Evolutionary conservation across 1,139 yeast genomes (phyloP).

Genomic region (Kurtzmaniella quercitrusa): DNA sequence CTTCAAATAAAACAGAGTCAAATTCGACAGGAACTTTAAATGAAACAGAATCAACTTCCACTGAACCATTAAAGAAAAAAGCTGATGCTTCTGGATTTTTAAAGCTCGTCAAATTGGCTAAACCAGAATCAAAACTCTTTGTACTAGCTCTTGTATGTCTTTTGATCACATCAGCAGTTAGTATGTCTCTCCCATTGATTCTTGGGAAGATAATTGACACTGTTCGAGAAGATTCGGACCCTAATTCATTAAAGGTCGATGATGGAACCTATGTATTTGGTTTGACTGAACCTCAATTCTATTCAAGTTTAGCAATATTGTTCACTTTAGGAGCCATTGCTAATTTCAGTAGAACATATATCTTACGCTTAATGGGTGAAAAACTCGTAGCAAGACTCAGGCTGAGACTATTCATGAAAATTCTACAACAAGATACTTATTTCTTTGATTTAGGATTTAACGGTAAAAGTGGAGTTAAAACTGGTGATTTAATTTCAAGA

Average conservation of each 20-base stretch:
- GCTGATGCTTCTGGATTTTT: constrained; percentile 14
- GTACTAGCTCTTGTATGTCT: constrained; percentile 57
- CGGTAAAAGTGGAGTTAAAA: constrained; percentile 48
- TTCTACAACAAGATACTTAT: constrained; percentile 83
- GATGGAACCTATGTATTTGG: constrained; percentile 22
- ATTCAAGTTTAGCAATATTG: constrained; percentile 37
- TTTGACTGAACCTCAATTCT: constrained; percentile 29
- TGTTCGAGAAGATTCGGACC: constrained; percentile 18
- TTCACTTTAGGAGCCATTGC: constrained; percentile 69
- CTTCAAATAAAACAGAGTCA: neutral
- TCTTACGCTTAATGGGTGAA: constrained; percentile 78
- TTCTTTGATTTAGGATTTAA: constrained; percentile 78
- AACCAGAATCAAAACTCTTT: constrained; percentile 33
- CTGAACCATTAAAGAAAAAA: neutral
- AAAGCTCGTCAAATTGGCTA: constrained; percentile 30
- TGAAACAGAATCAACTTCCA: neutral
- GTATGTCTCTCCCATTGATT: constrained; percentile 73
- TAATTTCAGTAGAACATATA: constrained; percentile 73
- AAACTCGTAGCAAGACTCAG: constrained; percentile 80
- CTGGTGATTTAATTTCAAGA: constrained; percentile 89
- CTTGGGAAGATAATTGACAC: constrained; percentile 66
- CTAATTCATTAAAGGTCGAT: neutral
- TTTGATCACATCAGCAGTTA: constrained; percentile 45
- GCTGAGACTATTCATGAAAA: constrained; percentile 67
- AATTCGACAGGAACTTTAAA: neutral